Percentiles rank a stretch among this genome's conserved stretches.
These are phyloP conservation scores for Nidularia pulvinata DNA, from an alignment of 768 basidiomycete genomes.

Conservation along the genomic window DNA sequence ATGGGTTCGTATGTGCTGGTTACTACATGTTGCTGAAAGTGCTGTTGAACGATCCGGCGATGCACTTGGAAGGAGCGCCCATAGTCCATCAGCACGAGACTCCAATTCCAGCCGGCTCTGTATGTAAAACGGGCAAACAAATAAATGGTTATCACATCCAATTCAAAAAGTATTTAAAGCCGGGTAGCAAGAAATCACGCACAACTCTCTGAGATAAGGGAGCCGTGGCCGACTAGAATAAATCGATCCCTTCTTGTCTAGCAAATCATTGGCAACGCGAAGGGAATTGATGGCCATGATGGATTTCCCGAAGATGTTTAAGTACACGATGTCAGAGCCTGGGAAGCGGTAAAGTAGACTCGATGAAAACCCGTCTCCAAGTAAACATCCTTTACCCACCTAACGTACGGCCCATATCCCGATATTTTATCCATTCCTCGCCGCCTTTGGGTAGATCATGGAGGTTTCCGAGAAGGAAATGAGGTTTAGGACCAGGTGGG, in stretches of 20 bases:
- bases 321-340: background rate
- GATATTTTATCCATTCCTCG: background rate
- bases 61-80: background rate
- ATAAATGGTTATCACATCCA: background rate
- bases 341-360: background rate
- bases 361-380: background rate
- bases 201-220: background rate
- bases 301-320: background rate
- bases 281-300: slow-evolving; percentile 2
- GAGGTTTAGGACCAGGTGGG: background rate
- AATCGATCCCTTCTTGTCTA: slow-evolving; percentile 2
- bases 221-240: slow-evolving; percentile 3
- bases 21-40: background rate
- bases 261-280: slow-evolving; percentile 1
- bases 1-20: background rate
- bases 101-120: slow-evolving; percentile 3
- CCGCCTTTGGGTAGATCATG: background rate
- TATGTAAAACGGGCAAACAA: background rate
- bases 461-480: background rate
- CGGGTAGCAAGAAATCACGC: background rate
- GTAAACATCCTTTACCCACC: background rate
- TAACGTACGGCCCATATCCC: background rate
- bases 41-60: slow-evolving; percentile 2
- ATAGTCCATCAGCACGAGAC: background rate
- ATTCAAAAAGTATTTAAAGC: background rate